Evolutionary conservation across 495 filamentous ascomycete species (phyloP).

Genomic region (Neurospora sp.): DNA sequence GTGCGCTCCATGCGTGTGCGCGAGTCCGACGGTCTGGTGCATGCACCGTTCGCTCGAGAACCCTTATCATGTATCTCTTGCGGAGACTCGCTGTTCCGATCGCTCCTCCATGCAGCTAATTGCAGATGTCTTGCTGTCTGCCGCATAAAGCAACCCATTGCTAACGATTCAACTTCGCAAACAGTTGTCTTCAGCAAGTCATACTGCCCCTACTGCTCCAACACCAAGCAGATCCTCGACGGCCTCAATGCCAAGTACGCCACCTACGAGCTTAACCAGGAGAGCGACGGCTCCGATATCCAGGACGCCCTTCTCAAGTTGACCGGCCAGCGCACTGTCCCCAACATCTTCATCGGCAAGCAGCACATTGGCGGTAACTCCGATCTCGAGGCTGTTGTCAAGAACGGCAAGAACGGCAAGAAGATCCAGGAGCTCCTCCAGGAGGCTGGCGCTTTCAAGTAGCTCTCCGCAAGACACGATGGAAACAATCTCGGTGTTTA

Average conservation of each 20-base stretch:
- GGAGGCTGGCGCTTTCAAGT: slow-evolving; percentile 27
- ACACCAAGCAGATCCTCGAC: slow-evolving; percentile 64
- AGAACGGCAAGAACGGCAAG: slow-evolving; percentile 27
- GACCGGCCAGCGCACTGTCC: slow-evolving; percentile 74
- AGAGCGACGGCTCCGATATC: slow-evolving; percentile 70
- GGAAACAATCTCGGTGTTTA: not conserved
- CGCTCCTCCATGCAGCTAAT: not conserved
- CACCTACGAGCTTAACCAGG: slow-evolving; percentile 73
- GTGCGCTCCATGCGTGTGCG: not conserved
- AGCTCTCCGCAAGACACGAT: not conserved
- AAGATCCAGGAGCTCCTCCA: slow-evolving; percentile 28
- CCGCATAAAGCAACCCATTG: not conserved
- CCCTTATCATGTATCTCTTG: not conserved
- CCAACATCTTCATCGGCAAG: slow-evolving; percentile 87
- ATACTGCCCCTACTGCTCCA: slow-evolving; percentile 89
- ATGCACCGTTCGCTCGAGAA: not conserved
- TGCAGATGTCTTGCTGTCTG: not conserved
- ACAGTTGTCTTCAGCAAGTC: slow-evolving; percentile 91
- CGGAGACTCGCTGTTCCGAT: not conserved
- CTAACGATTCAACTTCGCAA: not conserved
- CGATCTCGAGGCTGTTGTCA: slow-evolving; percentile 59
- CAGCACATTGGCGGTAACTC: slow-evolving; percentile 96
- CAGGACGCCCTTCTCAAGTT: slow-evolving; percentile 77
- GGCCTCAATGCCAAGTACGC: slow-evolving; percentile 62
- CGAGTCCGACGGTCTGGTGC: not conserved